Conservation (phyloP, 2,329 filamentous ascomycete genomes). For the Fusarium temperatum region DNA sequence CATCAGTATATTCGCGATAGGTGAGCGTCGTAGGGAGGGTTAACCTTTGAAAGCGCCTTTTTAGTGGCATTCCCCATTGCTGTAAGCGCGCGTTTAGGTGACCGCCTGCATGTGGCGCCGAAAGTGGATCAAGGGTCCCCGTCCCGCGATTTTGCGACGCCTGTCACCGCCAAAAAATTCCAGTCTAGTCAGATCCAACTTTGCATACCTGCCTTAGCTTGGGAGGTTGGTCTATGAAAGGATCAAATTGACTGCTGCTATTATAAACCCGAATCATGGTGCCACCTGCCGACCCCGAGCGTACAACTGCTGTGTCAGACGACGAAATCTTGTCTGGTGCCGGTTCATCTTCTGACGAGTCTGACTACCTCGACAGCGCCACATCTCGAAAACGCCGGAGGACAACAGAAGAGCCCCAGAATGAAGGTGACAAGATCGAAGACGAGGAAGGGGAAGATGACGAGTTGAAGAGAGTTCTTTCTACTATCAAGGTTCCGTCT, state of each 20-base stretch:
- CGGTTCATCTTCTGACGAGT: constrained; percentile 50
- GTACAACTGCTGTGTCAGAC: constrained; percentile 28
- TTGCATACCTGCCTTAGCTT: constrained; percentile 6
- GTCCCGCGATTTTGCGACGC: constrained; percentile 35
- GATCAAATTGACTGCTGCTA: constrained; percentile 31
- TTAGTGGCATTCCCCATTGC: constrained; percentile 2
- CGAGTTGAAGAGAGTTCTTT: constrained; percentile 47
- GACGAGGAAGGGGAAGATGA: constrained; percentile 45
- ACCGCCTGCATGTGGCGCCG: neutral
- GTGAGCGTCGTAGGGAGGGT: neutral
- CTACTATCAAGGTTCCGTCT: constrained; percentile 62
- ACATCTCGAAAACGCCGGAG: constrained; percentile 58
- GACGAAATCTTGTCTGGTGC: constrained; percentile 22
- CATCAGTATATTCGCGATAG: neutral
- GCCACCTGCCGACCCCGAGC: constrained; percentile 30
- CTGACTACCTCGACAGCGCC: constrained; percentile 59
- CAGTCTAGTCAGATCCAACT: constrained; percentile 10
- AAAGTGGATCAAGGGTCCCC: constrained; percentile 20
- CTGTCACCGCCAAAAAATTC: constrained; percentile 43
- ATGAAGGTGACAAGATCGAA: constrained; percentile 40
- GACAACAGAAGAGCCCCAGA: constrained; percentile 44
- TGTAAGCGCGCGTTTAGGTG: constrained; percentile 45
- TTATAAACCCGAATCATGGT: constrained; percentile 37
- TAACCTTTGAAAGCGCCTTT: neutral
- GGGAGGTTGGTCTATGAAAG: constrained; percentile 16